Evolutionary conservation across 2,329 filamentous ascomycete species (phyloP), one percentile per base, ranked within the genome.

Genomic region (Ophidiomyces ophidiicola): DNA sequence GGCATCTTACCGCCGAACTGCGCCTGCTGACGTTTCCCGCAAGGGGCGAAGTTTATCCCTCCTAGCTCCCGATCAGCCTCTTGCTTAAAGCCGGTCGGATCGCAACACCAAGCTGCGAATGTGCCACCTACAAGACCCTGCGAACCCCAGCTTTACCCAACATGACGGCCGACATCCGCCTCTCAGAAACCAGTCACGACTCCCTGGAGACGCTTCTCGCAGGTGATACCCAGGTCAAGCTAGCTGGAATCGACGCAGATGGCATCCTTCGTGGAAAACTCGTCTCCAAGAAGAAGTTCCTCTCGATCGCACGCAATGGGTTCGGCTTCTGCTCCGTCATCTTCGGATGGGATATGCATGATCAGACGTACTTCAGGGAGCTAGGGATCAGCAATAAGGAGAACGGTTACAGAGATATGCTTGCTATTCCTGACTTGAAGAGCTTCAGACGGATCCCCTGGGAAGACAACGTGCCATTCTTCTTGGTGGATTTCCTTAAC

Each of bases 261-360:
- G 86, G 86, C 36, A 76, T 85, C 36, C 69, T 94, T 40, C 82
- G 86, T 41, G 86, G 86, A 50, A 94, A 94, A 66, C 72, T 94
- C 45, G 78, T 94, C 62, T 84, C 84, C 51, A 93, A 93, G 70
- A 81, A 80, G 57, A 94, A 94, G 66, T 94, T 94, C 61, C 67
- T 94, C 25, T 84, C 82, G 20, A 74, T 94, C 38, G 80, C 79
- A n/a, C 62, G 74, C 29, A 72, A 76, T 31, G 87, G 86, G 36
- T 94, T 94, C 52, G 87, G 86, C 39, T 94, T 94, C 69, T 94
- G 87, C 68, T 90, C 82, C 14, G 85, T 94, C 49, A 77, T 94
- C 48, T 94, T 93, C 53, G 86, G 87, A 57, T 94, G 87, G 87
- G 86, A 94, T 62, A 93, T 94, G 84, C 86, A 94, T 61, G 87